These are phyloP conservation scores for Cucumis cinereus DNA, from an alignment of 306 rosid genomes.

Conservation along the genomic window DNA sequence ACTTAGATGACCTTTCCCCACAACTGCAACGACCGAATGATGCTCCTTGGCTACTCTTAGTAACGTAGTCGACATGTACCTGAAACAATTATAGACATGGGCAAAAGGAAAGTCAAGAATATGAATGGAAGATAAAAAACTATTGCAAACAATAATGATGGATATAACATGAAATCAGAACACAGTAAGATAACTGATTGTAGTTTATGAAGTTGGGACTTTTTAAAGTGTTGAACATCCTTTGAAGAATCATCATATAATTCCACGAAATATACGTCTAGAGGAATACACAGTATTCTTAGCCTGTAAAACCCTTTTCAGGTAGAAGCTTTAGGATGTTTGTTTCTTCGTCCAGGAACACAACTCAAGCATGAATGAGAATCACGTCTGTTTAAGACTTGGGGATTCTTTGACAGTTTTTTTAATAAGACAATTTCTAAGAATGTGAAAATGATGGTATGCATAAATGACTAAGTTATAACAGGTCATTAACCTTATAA, in stretches of 20 bases:
- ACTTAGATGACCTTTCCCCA: constrained; percentile 86
- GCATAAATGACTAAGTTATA: background rate
- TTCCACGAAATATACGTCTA: background rate
- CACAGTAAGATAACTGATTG: background rate
- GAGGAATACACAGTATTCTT: background rate
- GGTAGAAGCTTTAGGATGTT: too few relatives aligned
- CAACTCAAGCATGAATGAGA: background rate
- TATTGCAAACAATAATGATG: background rate
- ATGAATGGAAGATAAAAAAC: background rate
- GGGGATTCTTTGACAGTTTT: too few relatives aligned
- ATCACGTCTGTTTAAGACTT: too few relatives aligned
- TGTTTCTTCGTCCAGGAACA: background rate
- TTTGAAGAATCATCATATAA: background rate
- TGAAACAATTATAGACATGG: constrained; percentile 6
- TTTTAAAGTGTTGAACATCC: background rate
- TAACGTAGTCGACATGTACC: constrained; percentile 77
- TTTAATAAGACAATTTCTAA: too few relatives aligned
- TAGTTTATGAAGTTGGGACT: background rate
- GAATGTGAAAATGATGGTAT: background rate
- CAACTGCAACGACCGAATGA: constrained; percentile 74
- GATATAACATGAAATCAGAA: background rate
- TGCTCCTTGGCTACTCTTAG: constrained; percentile 52
- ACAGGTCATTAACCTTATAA: background rate
- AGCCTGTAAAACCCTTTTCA: background rate
- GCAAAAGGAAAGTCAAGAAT: background rate